Evolutionary conservation across 2,329 filamentous ascomycete genomes (phyloP).

Genomic region (Trichoderma oligosporum): DNA sequence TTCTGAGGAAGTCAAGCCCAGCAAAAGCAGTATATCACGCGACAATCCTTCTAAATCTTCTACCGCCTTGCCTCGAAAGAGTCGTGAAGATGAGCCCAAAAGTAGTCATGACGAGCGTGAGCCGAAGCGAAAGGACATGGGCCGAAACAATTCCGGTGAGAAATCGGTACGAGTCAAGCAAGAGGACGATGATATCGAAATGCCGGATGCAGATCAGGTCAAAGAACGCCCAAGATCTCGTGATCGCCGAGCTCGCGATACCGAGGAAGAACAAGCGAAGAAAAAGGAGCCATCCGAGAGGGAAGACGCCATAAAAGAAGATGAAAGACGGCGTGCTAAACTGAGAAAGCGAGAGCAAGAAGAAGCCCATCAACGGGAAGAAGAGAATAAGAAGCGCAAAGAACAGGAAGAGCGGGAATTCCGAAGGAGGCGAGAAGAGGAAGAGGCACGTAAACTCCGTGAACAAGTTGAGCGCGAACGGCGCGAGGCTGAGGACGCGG

Average conservation of each 20-base stretch:
- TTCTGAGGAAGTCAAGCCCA: constrained; percentile 45
- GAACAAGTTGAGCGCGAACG: constrained; percentile 37
- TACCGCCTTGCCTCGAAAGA: constrained; percentile 35
- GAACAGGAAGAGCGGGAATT: constrained; percentile 36
- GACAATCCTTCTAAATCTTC: constrained; percentile 37
- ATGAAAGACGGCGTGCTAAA: constrained; percentile 31
- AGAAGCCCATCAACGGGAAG: constrained; percentile 30
- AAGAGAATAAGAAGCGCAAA: constrained; percentile 33
- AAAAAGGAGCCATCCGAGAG: constrained; percentile 35
- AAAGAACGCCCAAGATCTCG: constrained; percentile 29
- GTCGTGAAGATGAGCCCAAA: constrained; percentile 40
- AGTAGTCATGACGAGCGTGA: constrained; percentile 38
- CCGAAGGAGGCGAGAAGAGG: constrained; percentile 37
- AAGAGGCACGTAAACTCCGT: constrained; percentile 33
- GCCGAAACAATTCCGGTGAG: constrained; percentile 41
- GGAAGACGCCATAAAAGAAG: constrained; percentile 32
- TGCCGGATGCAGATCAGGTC: constrained; percentile 45
- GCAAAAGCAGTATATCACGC: constrained; percentile 41
- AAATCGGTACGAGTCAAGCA: constrained; percentile 55
- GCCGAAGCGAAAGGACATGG: constrained; percentile 41
- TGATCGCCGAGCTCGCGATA: constrained; percentile 37
- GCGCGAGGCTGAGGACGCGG: constrained; percentile 36
- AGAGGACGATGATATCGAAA: constrained; percentile 54
- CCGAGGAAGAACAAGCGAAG: constrained; percentile 32
- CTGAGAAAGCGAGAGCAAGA: constrained; percentile 34